Conservation (phyloP, 2,329 filamentous ascomycete genomes). For the Whalleya microplaca region DNA sequence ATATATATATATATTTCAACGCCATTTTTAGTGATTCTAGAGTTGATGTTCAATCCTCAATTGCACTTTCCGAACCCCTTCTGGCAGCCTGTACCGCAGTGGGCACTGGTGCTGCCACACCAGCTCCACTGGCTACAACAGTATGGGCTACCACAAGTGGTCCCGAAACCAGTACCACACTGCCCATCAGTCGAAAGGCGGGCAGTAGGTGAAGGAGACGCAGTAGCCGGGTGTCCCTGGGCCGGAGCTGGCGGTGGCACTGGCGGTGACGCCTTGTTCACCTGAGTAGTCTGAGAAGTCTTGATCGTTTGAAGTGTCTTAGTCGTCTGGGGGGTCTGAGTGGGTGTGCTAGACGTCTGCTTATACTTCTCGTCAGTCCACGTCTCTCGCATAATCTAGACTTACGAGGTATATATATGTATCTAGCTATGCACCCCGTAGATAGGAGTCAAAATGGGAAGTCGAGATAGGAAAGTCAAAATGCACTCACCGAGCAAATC, state of each 20-base stretch:
- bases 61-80: conserved; percentile 22
- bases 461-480: not conserved
- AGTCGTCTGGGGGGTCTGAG: too few species aligned
- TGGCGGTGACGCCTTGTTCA: too few species aligned
- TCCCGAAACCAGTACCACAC: conserved; percentile 16
- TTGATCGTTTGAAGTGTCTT: too few species aligned
- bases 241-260: too few species aligned
- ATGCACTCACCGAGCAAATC: conserved; percentile 16
- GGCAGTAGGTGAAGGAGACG: too few species aligned
- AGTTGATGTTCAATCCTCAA: not conserved
- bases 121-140: conserved; percentile 27
- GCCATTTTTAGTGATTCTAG: not conserved
- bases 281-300: too few species aligned
- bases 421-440: too few species aligned
- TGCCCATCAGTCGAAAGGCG: conserved; percentile 13
- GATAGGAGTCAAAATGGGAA: not conserved
- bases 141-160: conserved; percentile 9
- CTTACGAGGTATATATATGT: too few species aligned
- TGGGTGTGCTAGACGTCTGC: too few species aligned
- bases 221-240: too few species aligned
- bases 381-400: too few species aligned
- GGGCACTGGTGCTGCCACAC: conserved; percentile 14
- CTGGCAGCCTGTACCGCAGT: conserved; percentile 27
- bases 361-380: too few species aligned
- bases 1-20: not conserved